These are phyloP conservation scores for Batkoa obscura DNA, from an alignment of 371 early-diverging fungal species.

Conservation along the genomic window DNA sequence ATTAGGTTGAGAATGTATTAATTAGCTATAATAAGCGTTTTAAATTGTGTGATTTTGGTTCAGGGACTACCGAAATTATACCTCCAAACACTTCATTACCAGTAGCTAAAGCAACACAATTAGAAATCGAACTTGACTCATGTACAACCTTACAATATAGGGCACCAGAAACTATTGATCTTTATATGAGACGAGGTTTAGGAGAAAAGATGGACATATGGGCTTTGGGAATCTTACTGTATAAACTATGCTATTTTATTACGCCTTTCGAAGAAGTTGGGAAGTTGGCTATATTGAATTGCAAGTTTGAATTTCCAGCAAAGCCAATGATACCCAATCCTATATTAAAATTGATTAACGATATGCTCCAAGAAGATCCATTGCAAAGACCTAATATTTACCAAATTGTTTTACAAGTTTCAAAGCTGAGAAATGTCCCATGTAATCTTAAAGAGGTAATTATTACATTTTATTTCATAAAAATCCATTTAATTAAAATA, in stretches of 20 bases:
- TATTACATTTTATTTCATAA: too few relatives aligned
- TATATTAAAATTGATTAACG: conserved; percentile 14
- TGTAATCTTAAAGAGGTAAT: conserved; percentile 41
- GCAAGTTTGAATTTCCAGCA: conserved; percentile 56
- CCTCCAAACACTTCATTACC: conserved; percentile 25
- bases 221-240: conserved; percentile 81
- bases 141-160: conserved; percentile 85
- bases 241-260: conserved; percentile 66
- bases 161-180: conserved; percentile 81
- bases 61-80: conserved; percentile 48
- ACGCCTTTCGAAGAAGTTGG: conserved; percentile 87
- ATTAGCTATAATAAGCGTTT: conserved; percentile 29
- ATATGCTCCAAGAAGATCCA: conserved; percentile 57
- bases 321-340: conserved; percentile 45
- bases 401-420: conserved; percentile 43
- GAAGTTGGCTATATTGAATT: conserved; percentile 67
- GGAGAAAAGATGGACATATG: conserved; percentile 71
- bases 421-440: conserved; percentile 35
- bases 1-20: conserved; percentile 33
- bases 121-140: conserved; percentile 74
- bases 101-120: conserved; percentile 37
- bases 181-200: conserved; percentile 59
- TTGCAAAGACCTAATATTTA: conserved; percentile 51
- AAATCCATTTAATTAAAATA: too few relatives aligned
- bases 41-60: conserved; percentile 90